Base-by-base conservation (phyloP, 495 filamentous ascomycete species). In the Terfezia claveryi region DNA sequence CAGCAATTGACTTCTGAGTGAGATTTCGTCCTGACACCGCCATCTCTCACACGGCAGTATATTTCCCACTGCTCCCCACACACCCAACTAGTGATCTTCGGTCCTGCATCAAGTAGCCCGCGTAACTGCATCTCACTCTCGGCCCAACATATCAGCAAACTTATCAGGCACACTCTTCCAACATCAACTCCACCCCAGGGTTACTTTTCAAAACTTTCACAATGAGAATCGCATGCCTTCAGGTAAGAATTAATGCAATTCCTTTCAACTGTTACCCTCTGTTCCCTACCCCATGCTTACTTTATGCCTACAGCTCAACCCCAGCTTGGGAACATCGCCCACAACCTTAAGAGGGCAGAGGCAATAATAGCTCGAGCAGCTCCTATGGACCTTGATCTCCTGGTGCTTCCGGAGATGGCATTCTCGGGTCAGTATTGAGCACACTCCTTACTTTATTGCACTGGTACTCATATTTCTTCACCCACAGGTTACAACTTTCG, bases 391-490 rank as follows among this genome's bases (percentile, higher is more conserved):
- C 58, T 84, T 36, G 80, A 85, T 60, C 67, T 94, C 49, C 72
- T 95, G 14, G 78, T 94, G 11, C 70, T 96, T 54, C 86, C 87
- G 10, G 89, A 96, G 68, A 67, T 94, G 68, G 86, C 89, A 14
- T 85, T 96, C 64, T 78, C 85, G 52, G 87, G 85, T 86, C 73
- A 59, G 76, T 70, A 51, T 12, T 16, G 16, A 27, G 12, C 27
- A 27, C 50, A 5, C n/a, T 20, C 16, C 23, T 14, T 51, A 17
- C 27, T 32, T 32, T 7, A 32, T 4, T 32, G 27, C 20, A 38
- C 11, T 52, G 10, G 41, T 27, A 49, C 53, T 58, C 36, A 62
- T 49, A 8, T 37, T 10, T 7, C 27, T 32, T 32, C 27, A 32
- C 4, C 4, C 27, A 49, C 50, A 87, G 88, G 91, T 20, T 98